Conservation (phyloP, 352 stramenopile genomes). For the Pythium myriotylum region DNA sequence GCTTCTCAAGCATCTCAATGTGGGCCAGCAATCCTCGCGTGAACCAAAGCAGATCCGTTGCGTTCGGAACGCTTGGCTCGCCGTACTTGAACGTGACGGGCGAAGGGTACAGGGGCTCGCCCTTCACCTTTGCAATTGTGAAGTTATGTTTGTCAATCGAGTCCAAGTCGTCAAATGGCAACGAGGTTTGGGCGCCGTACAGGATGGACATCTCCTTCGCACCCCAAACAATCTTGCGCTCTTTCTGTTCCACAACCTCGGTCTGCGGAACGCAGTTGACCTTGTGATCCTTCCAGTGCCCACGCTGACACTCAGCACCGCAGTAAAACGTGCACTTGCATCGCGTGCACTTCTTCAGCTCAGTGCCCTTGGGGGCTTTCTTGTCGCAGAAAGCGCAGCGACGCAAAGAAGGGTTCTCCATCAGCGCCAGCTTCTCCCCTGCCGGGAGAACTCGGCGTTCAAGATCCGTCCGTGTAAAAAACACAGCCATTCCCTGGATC, state of each 20-base stretch:
- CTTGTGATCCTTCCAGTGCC: slow-evolving; percentile 86
- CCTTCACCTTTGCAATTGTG: slow-evolving; percentile 45
- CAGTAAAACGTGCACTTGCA: slow-evolving; percentile 89
- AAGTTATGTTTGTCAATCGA: slow-evolving; percentile 61
- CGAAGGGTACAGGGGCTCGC: slow-evolving; percentile 63
- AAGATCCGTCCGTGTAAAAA: slow-evolving; percentile 76
- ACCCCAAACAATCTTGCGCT: slow-evolving; percentile 70
- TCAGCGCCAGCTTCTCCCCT: slow-evolving; percentile 66
- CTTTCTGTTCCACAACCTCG: slow-evolving; percentile 27
- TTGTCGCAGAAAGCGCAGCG: slow-evolving; percentile 81
- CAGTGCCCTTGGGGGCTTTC: slow-evolving; percentile 49
- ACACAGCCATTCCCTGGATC: slow-evolving; percentile 77
- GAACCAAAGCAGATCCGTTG: slow-evolving; percentile 72
- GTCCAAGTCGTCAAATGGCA: slow-evolving; percentile 84
- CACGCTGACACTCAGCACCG: slow-evolving; percentile 66
- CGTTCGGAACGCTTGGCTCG: slow-evolving; percentile 63
- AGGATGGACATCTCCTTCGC: slow-evolving; percentile 85
- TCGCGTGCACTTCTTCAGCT: slow-evolving; percentile 82
- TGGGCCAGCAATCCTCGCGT: slow-evolving; percentile 64
- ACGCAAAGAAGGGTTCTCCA: slow-evolving; percentile 72
- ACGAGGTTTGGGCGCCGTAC: slow-evolving; percentile 62
- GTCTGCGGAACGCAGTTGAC: slow-evolving; percentile 64
- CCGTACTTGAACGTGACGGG: slow-evolving; percentile 73
- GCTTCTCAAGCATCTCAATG: slow-evolving; percentile 66
- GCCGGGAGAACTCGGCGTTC: slow-evolving; percentile 71